phyloP scores from a whole-genome alignment of 176 grass and related monocot species.

The Carex scoparia region DNA sequence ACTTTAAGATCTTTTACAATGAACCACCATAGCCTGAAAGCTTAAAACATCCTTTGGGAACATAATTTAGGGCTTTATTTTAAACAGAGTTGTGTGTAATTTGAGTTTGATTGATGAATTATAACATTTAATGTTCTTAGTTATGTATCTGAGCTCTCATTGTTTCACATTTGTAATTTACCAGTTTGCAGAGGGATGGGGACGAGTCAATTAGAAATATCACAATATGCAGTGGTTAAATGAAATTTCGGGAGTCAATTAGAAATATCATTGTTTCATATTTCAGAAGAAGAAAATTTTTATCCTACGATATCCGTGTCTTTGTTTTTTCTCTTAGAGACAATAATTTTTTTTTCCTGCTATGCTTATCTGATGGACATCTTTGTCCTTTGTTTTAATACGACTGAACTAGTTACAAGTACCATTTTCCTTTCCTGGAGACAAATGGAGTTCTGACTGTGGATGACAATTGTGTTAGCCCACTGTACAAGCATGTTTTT shows the following conservation, averaged over 20 bases:
- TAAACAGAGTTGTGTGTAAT: neutral
- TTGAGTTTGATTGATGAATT: neutral
- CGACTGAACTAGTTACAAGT: constrained; percentile 41
- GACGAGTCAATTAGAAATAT: neutral
- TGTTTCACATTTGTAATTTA: neutral
- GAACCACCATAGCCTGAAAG: neutral
- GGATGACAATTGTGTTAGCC: constrained; percentile 46
- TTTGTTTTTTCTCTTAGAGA: neutral
- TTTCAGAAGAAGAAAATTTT: neutral
- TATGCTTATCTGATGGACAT: neutral
- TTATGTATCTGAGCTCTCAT: neutral
- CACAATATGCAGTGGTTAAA: neutral
- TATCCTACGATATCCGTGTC: neutral
- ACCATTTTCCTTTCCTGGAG: constrained; percentile 37
- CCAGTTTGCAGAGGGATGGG: neutral
- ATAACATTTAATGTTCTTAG: neutral
- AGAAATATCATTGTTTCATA: neutral
- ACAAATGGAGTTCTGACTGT: constrained; percentile 26
- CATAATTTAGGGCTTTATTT: neutral
- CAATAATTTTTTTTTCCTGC: neutral
- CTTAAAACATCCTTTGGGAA: neutral
- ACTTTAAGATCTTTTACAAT: neutral
- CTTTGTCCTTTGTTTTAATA: neutral
- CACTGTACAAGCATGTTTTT: constrained; percentile 70
- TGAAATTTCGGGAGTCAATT: neutral